Base-by-base conservation (phyloP, 1,284 basidiomycete genomes). In the Puccinia hordei region DNA sequence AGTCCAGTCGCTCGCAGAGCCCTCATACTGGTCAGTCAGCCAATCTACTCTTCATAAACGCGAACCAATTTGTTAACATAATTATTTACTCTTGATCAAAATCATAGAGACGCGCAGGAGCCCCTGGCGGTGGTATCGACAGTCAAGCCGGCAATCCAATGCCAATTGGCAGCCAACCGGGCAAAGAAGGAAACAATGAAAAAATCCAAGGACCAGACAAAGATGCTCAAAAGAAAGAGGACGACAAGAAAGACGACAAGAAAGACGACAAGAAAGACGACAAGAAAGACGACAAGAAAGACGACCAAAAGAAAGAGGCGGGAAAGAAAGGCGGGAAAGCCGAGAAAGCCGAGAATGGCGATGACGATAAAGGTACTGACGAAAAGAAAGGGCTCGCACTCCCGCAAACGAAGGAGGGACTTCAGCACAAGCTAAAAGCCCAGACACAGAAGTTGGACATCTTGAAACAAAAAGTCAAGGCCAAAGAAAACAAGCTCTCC, bases 251-350 rank as follows among this genome's bases (percentile, higher is more conserved):
- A 38, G 65, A 1, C 44, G 65, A 68, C 17, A 68, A 68, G 44
- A 6, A n/a, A 49, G 65, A 68, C 4, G 44, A 46, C n/a, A 41
- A 68, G 44, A 68, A 68, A n/a, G 19, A 65, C 5, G 53, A 55
- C 24, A 65, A 65, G 30, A 38, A 65, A 19, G 63, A 22, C 30
- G 35, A 38, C 63, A 65, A 9, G 61, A 33, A 30, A 30, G 35
- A 24, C 10, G 12, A 13, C 22, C 49, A 4, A 41, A 41, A 41
- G 38, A 41, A 41, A 41, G 38, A 41, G 12, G 38, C 38, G 6
- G 12, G 12, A 4, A 41, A 41, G 38, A 41, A 41, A 41, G 12
- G 6, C 49, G n/a, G n/a, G n/a, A 51, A 51, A 5, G 17, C 22
- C 49, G 17, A 5, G 8, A n/a, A 51, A 51, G 15, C 22, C 49